Base-by-base conservation (phyloP, 2,329 filamentous ascomycete genomes). In the Arthrobotrys megalospora region DNA sequence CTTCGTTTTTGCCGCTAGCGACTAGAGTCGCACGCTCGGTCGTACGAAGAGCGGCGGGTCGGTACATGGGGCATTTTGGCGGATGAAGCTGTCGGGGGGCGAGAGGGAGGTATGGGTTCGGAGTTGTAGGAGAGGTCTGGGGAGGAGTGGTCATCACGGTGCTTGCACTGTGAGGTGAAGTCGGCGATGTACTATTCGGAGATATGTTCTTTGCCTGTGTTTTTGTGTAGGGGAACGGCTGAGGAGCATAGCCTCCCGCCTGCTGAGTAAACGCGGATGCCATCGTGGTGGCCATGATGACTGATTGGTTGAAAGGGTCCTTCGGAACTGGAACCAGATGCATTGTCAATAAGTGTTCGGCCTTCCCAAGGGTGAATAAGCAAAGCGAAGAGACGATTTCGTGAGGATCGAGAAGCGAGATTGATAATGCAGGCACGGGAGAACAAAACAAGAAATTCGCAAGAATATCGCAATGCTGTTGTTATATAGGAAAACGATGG, bases 61-160 rank as follows among this genome's bases (percentile, higher is more conserved):
- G 79, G 66, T 82, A 82, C 28, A 82, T 79, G 45, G 81, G 80
- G 43, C 80, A 81, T 72, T 82, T 82, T 55, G 81, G 81, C 7
- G 81, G 80, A 52, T 82, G 81, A 14, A 82, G 80, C 47, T 82
- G 81, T 45, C 81, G 78, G 21, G 79, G 81, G 6, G 81, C 81
- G 3, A 71, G 58, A 36, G 75, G 67, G 4, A 80, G 76, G 38
- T 77, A 80, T 16, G 77, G 71, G 58, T 75, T 79, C n/a, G 68
- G 68, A 21, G 55, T 69, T 45, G 65, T 76, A 5, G 68, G 67
- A 24, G 76, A 79, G 6, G 53, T 64, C 38, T 78, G 75, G 10
- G 72, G 72, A 19, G 68, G 68, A 21, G 75, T 72, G 21, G 75
- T 73, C 67, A 69, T 73, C 10, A 21, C 38, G 0, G 76, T 79